A percentile compares a stretch with the other conserved stretches of the same genome.
These are phyloP conservation scores for Suillus occidentalis DNA, from an alignment of 768 basidiomycete genomes.

Conservation along the genomic window DNA sequence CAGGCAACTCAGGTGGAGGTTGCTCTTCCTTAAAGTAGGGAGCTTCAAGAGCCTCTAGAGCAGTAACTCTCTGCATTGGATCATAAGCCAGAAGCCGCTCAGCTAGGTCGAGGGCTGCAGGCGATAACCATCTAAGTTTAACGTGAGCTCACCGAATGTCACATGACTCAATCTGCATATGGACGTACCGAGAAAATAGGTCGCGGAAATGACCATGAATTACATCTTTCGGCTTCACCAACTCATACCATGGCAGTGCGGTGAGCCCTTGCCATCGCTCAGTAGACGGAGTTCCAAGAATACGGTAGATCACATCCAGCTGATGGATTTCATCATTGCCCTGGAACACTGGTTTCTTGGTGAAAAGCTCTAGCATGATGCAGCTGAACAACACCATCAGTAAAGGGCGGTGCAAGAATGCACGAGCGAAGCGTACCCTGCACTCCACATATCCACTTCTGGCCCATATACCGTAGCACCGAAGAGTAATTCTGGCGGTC, in stretches of 20 bases:
- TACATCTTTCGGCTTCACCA: constrained; percentile 86
- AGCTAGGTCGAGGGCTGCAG: constrained; percentile 84
- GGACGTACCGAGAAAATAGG: constrained; percentile 78
- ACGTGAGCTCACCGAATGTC: constrained; percentile 1
- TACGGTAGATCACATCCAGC: constrained; percentile 87
- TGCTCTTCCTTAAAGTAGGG: constrained; percentile 84
- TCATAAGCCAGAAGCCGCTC: constrained; percentile 80
- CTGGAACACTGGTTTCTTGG: constrained; percentile 95
- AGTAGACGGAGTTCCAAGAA: constrained; percentile 85
- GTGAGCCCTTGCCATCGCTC: constrained; percentile 82
- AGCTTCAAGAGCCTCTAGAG: constrained; percentile 74
- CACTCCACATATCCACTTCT: constrained; percentile 99
- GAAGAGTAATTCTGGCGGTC: constrained; percentile 91
- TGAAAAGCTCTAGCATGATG: constrained; percentile 97
- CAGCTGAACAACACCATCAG: constrained; percentile 53
- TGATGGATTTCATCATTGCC: constrained; percentile 98
- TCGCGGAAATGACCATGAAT: constrained; percentile 78
- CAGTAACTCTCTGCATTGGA: constrained; percentile 73
- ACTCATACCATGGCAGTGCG: constrained; percentile 95
- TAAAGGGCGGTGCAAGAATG: background rate
- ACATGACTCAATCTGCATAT: background rate
- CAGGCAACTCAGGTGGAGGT: constrained; percentile 71
- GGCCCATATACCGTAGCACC: constrained; percentile 96
- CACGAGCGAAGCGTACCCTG: constrained; percentile 62
- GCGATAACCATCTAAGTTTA: constrained; percentile 73